These are phyloP conservation scores for Pelargonium myrrhifolium DNA, from an alignment of 441 rosid species.

Conservation along the genomic window DNA sequence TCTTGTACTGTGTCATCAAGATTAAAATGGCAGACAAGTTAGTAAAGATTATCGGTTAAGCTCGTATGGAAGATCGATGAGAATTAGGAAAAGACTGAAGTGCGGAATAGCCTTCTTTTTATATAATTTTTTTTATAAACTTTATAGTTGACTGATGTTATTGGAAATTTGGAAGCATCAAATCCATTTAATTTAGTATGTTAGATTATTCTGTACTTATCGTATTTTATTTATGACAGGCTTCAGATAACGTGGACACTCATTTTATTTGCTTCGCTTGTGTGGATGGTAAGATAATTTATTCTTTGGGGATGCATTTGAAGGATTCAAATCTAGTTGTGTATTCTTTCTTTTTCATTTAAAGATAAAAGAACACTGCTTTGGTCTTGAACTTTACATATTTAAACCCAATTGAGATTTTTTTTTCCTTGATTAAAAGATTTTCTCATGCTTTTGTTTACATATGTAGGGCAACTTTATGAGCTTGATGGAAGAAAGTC, in stretches of 20 bases:
- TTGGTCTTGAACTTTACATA: no score
- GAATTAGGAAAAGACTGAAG: no score
- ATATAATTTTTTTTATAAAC: not conserved
- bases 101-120: not conserved
- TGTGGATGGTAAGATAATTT: slow-evolving; percentile 51
- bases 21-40: not conserved
- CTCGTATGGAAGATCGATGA: not conserved
- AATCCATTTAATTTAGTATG: not conserved
- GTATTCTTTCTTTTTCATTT: slow-evolving; percentile 1
- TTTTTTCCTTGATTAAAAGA: not conserved
- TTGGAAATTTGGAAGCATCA: not conserved
- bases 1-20: no score
- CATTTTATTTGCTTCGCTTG: slow-evolving; percentile 84
- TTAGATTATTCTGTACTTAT: not conserved
- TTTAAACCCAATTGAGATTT: no score
- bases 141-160: not conserved
- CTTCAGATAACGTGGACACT: slow-evolving; percentile 53
- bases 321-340: slow-evolving; percentile 1
- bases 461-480: slow-evolving; percentile 55
- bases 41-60: not conserved
- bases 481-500: slow-evolving; percentile 92
- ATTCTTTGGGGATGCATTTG: slow-evolving; percentile 1
- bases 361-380: not conserved
- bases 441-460: not conserved
- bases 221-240: slow-evolving; percentile 34